Percentiles rank a stretch among this genome's conserved stretches.
These are phyloP conservation scores for Rhodamnia argentea DNA, from an alignment of 345 rosid genomes.

Conservation along the genomic window DNA sequence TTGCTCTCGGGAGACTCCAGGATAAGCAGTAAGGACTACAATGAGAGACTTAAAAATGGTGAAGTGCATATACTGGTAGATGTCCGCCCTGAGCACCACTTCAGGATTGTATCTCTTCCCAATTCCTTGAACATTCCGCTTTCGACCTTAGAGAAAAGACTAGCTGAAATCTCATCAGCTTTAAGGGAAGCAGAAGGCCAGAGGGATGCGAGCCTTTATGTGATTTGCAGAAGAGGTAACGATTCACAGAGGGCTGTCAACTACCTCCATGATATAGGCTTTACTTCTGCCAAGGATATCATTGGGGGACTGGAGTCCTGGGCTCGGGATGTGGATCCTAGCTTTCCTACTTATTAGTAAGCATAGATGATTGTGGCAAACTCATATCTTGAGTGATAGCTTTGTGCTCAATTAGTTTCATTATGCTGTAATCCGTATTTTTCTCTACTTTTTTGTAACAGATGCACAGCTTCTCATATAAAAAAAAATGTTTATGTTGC, in stretches of 20 bases:
- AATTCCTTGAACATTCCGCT: slow-evolving; percentile 68
- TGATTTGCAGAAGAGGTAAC: slow-evolving; percentile 83
- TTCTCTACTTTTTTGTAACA: not conserved
- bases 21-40: slow-evolving; percentile 54
- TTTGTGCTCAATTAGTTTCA: not conserved
- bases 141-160: slow-evolving; percentile 45
- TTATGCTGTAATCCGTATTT: not conserved
- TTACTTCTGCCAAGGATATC: slow-evolving; percentile 57
- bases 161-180: slow-evolving; percentile 53
- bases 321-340: slow-evolving; percentile 71
- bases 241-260: slow-evolving; percentile 93
- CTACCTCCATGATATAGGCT: slow-evolving; percentile 47
- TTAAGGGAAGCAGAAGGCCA: slow-evolving; percentile 34
- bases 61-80: slow-evolving; percentile 57
- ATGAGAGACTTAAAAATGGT: slow-evolving; percentile 30
- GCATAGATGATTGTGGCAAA: not conserved
- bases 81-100: slow-evolving; percentile 85
- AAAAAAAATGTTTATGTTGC: not conserved
- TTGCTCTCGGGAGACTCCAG: slow-evolving; percentile 47
- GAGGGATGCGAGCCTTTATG: slow-evolving; percentile 33
- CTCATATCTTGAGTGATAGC: not conserved
- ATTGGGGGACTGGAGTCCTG: slow-evolving; percentile 80
- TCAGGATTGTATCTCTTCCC: slow-evolving; percentile 75
- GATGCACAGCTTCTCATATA: not conserved
- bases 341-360: slow-evolving; percentile 58